Conservation (phyloP, 495 filamentous ascomycete genomes). For the Podospora bellae-mahoneyi region DNA sequence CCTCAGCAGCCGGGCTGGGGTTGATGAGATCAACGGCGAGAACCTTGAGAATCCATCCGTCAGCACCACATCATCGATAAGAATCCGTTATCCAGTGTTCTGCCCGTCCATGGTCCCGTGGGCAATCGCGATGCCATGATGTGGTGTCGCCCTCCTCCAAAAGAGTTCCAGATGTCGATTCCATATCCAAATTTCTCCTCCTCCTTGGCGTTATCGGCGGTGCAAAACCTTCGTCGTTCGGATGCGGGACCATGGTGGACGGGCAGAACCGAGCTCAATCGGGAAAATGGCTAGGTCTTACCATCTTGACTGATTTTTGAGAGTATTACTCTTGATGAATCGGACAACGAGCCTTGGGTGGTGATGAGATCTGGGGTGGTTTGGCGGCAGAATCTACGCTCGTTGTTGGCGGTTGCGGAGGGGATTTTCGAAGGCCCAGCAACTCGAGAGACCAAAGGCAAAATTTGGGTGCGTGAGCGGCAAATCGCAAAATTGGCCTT, state of each 20-base stretch:
- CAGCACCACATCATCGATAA: slow-evolving; percentile 31
- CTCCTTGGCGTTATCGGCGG: slow-evolving; percentile 9
- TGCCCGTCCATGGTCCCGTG: background rate
- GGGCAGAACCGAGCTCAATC: slow-evolving; percentile 24
- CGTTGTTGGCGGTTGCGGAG: slow-evolving; percentile 42
- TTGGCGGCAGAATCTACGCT: slow-evolving; percentile 42
- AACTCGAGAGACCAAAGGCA: slow-evolving; percentile 32
- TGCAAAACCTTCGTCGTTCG: slow-evolving; percentile 19
- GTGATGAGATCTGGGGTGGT: slow-evolving; percentile 41
- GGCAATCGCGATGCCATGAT: background rate
- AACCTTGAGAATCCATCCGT: slow-evolving; percentile 62
- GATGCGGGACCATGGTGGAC: slow-evolving; percentile 12
- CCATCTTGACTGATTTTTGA: slow-evolving; percentile 55
- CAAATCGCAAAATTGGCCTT: slow-evolving; percentile 29
- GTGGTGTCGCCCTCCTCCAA: background rate
- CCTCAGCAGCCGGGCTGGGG: slow-evolving; percentile 91
- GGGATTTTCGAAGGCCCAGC: slow-evolving; percentile 34
- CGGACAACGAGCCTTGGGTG: slow-evolving; percentile 46
- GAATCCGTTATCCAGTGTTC: background rate
- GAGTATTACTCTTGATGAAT: slow-evolving; percentile 32
- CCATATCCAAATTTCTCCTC: background rate
- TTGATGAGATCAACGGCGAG: slow-evolving; percentile 99
- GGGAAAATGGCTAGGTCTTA: slow-evolving; percentile 40
- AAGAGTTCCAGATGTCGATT: background rate
- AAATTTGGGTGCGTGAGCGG: slow-evolving; percentile 39